These are phyloP conservation scores for Amylocarpus encephaloides DNA, from an alignment of 2,329 filamentous ascomycete species.

Conservation along the genomic window DNA sequence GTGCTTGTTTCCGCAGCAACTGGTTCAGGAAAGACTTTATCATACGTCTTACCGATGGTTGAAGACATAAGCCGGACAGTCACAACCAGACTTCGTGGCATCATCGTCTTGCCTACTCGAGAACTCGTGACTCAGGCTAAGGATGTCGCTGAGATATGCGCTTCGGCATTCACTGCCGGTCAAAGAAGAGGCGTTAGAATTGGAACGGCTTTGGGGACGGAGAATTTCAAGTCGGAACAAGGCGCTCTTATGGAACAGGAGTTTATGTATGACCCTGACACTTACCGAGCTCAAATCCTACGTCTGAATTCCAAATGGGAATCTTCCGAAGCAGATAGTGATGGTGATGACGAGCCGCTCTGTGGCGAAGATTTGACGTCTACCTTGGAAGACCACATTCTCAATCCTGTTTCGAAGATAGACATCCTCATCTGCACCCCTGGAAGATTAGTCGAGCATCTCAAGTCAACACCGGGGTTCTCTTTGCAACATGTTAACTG, in stretches of 20 bases:
- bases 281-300: slow-evolving; percentile 41
- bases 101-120: slow-evolving; percentile 85
- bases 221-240: slow-evolving; percentile 63
- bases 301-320: slow-evolving; percentile 40
- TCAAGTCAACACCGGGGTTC: slow-evolving; percentile 79
- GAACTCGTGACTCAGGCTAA: slow-evolving; percentile 85
- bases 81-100: slow-evolving; percentile 63
- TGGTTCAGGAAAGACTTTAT: slow-evolving; percentile 90
- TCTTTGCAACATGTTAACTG: slow-evolving; percentile 71
- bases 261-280: slow-evolving; percentile 60
- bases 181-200: slow-evolving; percentile 65
- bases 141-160: slow-evolving; percentile 69
- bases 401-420: slow-evolving; percentile 62
- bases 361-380: slow-evolving; percentile 32
- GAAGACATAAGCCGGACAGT: slow-evolving; percentile 62
- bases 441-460: slow-evolving; percentile 84
- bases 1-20: slow-evolving; percentile 88
- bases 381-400: slow-evolving; percentile 55
- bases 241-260: slow-evolving; percentile 55
- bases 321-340: slow-evolving; percentile 39
- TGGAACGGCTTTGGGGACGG: slow-evolving; percentile 76
- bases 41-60: slow-evolving; percentile 82
- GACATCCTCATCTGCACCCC: slow-evolving; percentile 90
- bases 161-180: slow-evolving; percentile 50
- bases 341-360: slow-evolving; percentile 33